Evolutionary conservation across 768 basidiomycete species (phyloP).

Genomic region (Antrodiella citrinella): DNA sequence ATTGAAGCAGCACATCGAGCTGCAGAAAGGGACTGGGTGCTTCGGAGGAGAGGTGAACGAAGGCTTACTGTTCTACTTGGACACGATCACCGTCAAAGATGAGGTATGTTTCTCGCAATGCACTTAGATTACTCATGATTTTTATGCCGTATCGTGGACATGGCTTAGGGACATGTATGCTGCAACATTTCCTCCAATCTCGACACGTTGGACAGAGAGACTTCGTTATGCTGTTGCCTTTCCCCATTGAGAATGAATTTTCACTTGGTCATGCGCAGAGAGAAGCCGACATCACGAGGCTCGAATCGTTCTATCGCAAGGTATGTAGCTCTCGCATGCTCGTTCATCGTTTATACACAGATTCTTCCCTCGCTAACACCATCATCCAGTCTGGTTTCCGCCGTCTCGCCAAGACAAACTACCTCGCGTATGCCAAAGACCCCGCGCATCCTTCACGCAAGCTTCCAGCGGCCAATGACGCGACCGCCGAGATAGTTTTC

Average conservation of each 20-base stretch:
- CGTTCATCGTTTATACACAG: not conserved
- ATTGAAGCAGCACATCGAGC: too few species aligned
- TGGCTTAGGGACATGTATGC: constrained; percentile 8
- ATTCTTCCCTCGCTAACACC: not conserved
- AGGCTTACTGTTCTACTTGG: constrained; percentile 23
- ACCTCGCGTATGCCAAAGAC: constrained; percentile 10
- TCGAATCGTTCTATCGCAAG: constrained; percentile 11
- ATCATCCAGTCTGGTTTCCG: constrained; percentile 12
- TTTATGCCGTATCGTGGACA: constrained; percentile 3
- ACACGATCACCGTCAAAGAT: constrained; percentile 17
- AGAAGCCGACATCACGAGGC: not conserved
- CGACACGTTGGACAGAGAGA: not conserved
- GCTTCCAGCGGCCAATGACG: constrained; percentile 8
- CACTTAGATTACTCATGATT: not conserved
- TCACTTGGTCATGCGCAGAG: too few species aligned
- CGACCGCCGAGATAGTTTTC: too few species aligned
- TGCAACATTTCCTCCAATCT: constrained; percentile 7
- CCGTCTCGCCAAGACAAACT: constrained; percentile 13
- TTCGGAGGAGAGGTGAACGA: constrained; percentile 24
- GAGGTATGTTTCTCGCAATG: constrained; percentile 9
- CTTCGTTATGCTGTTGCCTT: constrained; percentile 11
- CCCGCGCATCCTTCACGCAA: constrained; percentile 11
- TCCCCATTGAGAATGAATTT: constrained; percentile 2
- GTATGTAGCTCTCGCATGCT: not conserved
- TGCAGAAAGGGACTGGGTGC: constrained; percentile 24